Evolutionary conservation across 305 asterid genomes (phyloP).

Genomic region (Solanum hybrid): DNA sequence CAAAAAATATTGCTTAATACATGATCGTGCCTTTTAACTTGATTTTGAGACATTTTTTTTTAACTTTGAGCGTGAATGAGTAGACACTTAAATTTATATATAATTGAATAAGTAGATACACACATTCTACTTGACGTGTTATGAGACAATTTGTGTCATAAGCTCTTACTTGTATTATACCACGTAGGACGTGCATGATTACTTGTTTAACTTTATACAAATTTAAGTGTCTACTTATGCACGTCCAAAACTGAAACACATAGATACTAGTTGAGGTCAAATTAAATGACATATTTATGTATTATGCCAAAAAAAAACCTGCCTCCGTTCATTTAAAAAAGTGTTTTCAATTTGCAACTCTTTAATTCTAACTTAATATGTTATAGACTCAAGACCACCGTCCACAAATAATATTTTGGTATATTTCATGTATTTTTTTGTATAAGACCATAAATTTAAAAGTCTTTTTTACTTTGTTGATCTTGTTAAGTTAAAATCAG

Average conservation of each 20-base stretch:
- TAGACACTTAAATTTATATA: background rate
- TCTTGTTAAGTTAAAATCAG: background rate
- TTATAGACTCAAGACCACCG: background rate
- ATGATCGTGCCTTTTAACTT: background rate
- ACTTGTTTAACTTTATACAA: background rate
- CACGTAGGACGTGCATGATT: background rate
- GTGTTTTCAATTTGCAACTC: background rate
- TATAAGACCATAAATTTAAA: background rate
- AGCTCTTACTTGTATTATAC: background rate
- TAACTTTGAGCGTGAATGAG: background rate
- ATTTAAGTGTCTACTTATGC: background rate
- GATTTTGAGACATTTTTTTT: background rate
- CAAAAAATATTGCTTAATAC: background rate
- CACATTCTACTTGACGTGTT: background rate
- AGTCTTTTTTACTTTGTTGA: background rate
- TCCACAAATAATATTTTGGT: background rate
- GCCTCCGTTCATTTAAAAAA: background rate
- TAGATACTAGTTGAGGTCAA: background rate
- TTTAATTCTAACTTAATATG: background rate
- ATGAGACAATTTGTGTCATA: background rate
- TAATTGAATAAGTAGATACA: background rate
- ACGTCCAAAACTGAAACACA: background rate
- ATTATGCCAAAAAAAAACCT: background rate
- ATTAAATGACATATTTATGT: background rate
- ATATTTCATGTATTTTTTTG: background rate